Base-by-base conservation (phyloP, 2,329 filamentous ascomycete genomes). In the Paramyrothecium roridum region DNA sequence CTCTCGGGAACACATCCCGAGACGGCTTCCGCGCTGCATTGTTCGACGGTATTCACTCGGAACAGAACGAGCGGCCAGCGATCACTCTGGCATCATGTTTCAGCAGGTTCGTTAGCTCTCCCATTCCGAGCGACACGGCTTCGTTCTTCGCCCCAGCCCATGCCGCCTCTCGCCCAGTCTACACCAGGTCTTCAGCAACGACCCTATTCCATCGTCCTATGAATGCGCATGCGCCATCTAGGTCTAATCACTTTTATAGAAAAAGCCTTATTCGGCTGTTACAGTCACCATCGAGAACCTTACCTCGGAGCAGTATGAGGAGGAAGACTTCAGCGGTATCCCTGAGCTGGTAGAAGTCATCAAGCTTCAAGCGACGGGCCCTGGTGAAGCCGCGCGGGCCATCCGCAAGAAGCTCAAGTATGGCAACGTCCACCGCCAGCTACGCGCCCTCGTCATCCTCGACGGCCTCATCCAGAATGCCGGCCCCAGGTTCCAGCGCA, bases 351-450 rank as follows among this genome's bases (percentile, higher is more conserved):
- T 98, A 60, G 95, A 99, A 73, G 91, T 95, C 55, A 90, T 99
- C 69, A 89, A 90, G 61, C 85, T 99, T 56, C 95, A 99, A 73
- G 81, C 83, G 23, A 89, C 90, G 8, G 95, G 95, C 0, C 91
- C 95, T 2, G 83, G 85, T 13, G 95, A 99, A 77, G 93, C 93
- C 56, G 91, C 93, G 53, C 86, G 95, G 67, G 93, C 95, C 50
- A 84, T 99, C 64, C 86, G 95, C 57, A 99, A 99, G 83, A 98
- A 98, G 79, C 84, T 99, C 81, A 99, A 99, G 77, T 98, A 99
- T 73, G 95, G 95, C 64, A 96, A 86, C 66, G 81, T 90, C n/a
- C 93, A 98, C 72, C 88, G 92, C 51, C 95, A 99, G 73, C 81
- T 98, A 34, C 86, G 95, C 57, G 90, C 95, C 37, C 82, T 99